Conservation (phyloP, 1,284 basidiomycete species). For the Tremellales sp. region DNA sequence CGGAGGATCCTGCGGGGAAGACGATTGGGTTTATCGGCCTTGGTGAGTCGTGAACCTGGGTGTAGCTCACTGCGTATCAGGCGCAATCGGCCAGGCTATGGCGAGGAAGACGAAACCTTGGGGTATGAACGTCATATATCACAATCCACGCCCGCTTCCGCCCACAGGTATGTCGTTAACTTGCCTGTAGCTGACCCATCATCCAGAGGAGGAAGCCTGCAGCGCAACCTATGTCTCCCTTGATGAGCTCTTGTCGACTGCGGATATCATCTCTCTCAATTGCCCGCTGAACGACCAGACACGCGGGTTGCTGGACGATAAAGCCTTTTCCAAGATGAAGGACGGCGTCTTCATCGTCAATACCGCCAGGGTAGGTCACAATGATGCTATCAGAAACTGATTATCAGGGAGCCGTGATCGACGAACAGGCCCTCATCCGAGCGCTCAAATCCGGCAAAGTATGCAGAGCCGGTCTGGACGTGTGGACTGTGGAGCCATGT, state of each 20-base stretch:
- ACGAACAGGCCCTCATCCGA: constrained; percentile 38
- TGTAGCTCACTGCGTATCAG: constrained; percentile 4
- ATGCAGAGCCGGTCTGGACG: constrained; percentile 35
- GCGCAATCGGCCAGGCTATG: constrained; percentile 27
- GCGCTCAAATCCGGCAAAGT: constrained; percentile 41
- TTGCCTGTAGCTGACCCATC: neutral
- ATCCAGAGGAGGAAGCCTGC: constrained; percentile 22
- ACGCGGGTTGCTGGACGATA: constrained; percentile 28
- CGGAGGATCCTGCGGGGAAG: constrained; percentile 17
- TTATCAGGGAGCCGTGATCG: constrained; percentile 30
- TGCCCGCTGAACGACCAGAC: constrained; percentile 35
- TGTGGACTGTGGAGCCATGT: constrained; percentile 35
- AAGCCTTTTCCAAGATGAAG: constrained; percentile 40
- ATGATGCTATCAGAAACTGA: neutral
- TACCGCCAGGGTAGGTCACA: constrained; percentile 28
- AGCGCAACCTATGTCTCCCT: constrained; percentile 31
- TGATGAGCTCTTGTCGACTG: constrained; percentile 33
- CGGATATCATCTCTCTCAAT: constrained; percentile 38
- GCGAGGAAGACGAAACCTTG: constrained; percentile 21
- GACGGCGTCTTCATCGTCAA: constrained; percentile 44
- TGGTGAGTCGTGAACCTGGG: constrained; percentile 9
- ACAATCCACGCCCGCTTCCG: constrained; percentile 23
- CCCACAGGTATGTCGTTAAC: constrained; percentile 9
- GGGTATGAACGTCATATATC: constrained; percentile 30
- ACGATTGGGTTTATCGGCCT: constrained; percentile 24